Conservation (phyloP, 371 early-diverging fungal species). For the Chytridium lagenaria region DNA sequence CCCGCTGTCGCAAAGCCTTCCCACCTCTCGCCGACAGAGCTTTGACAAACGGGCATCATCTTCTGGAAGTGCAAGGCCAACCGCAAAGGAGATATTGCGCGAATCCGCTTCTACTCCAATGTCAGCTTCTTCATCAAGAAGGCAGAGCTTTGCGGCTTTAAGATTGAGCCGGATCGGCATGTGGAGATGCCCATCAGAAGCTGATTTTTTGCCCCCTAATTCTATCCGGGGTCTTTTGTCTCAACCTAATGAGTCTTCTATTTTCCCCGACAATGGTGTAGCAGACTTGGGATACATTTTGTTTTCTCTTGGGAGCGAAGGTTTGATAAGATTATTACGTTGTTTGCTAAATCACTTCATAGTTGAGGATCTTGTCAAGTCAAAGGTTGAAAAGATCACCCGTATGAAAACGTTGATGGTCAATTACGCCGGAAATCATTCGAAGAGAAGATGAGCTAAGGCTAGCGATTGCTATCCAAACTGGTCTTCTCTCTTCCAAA, state of each 20-base stretch:
- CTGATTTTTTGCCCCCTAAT: constrained; percentile 43
- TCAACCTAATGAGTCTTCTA: constrained; percentile 14
- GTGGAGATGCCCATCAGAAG: constrained; percentile 10
- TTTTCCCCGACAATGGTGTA: constrained; percentile 33
- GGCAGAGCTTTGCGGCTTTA: constrained; percentile 24
- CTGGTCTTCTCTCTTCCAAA: constrained; percentile 25
- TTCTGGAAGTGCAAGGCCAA: background rate
- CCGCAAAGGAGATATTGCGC: background rate
- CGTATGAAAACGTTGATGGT: constrained; percentile 30
- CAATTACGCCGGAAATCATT: constrained; percentile 33
- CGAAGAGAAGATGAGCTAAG: constrained; percentile 43
- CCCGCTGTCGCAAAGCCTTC: background rate
- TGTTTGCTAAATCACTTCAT: constrained; percentile 1
- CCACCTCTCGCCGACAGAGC: background rate
- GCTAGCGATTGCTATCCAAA: constrained; percentile 41
- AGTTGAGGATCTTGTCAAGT: constrained; percentile 35
- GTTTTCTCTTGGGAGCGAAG: constrained; percentile 37
- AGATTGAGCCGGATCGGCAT: constrained; percentile 20
- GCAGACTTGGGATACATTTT: constrained; percentile 40
- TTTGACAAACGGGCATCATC: background rate
- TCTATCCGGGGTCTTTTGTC: background rate
- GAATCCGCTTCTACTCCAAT: background rate
- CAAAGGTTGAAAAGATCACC: constrained; percentile 39
- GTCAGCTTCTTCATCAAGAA: constrained; percentile 11
- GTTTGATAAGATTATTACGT: background rate